Evolutionary conservation across 345 rosid species (phyloP), one percentile per base, ranked within the genome.

Genomic region (Atalantia buxifolia): DNA sequence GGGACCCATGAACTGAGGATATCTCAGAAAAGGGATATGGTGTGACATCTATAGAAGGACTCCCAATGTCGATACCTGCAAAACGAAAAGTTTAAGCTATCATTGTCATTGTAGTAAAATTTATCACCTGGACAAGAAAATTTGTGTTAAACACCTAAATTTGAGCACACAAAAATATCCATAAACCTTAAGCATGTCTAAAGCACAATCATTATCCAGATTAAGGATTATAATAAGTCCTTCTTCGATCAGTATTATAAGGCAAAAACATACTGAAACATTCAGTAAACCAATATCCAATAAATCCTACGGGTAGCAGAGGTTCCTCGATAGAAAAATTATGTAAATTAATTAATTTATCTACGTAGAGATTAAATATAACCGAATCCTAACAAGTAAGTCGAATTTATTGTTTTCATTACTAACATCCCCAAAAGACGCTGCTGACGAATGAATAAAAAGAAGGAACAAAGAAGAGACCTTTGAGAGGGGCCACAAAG

Each of bases 21-120:
- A 57, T 63, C 38, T 81, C 76, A 31, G 80, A 55, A 24, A 84
- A 82, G 19, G 59, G 76, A 31, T 73, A 55, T n/a, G 91, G 92
- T 65, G 78, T 86, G 60, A 93, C 80, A 79, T 88, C 88, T 24
- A 93, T 56, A 69, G 76, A 74, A 50, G 97, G 92, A 13, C 88
- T 78, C 30, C 70, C 86, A 0, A 86, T 81, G 81, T 90, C 78
- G 79, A 92, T 67, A 69, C 83, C 95, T 92, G 90, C 7, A 76
- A 45, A 28, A 53, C 7, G 4, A 42, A 6, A 22, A 30, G 21
- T 53, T 28, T 5, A n/a, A 0, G 30, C 42, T 53, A 8, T 9
- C 18, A 22, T 12, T 16, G 2, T 28, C 18, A 53, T 19, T 28
- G 19, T 30, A 50, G 42, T 36, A 4, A 28, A 50, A 7, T 50